Evolutionary conservation across 768 basidiomycete genomes (phyloP), one percentile per base, ranked within the genome.

Genomic region (Agaricus bisporus): DNA sequence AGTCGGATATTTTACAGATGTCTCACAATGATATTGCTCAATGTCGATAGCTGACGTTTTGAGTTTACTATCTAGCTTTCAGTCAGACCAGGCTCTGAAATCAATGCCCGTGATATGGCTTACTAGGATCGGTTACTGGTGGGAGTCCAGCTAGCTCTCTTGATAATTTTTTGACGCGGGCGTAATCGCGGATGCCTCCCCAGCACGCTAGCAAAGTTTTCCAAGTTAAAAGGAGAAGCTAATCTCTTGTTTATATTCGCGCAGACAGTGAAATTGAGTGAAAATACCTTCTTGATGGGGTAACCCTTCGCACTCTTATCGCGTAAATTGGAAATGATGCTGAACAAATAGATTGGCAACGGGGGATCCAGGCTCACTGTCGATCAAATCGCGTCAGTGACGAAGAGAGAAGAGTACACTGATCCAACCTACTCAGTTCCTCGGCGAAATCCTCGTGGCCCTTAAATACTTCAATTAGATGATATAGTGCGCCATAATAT

Each of bases 281-380:
- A 50, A 56, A 66, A 18, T 49, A 90, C 94, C 81, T 98, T 98
- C 73, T 98, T 99, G 61, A 97, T 89, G 0, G 97, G 97, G 69
- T 97, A 99, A 5, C 91, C 91, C 64, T 91, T 94, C 2, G 92
- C 88, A 63, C 88, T 89, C 71, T 93, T 92, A 66, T 98, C 95
- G 59, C 91, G 85, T 39, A 98, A 73, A 39, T 86, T 84, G 20
- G 92, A 86, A n/a, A 98, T 86, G 44, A 94, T 79, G 50, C 87
- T 86, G 73, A 97, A 91, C 15, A 98, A 74, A 63, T 94, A 94
- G 6, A 95, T 85, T 1, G 95, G 95, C 18, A 98, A 72, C 11
- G 97, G 95, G 11, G 95, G 95, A 44, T 95, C 91, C 70, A 95
- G 77, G 60, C 88, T 88, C 95, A 99, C 95, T 98, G 58, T 25